A percentile compares a stretch with the other conserved stretches of the same genome.
phyloP scores from a whole-genome alignment of 75 land plant species.

The Chamaecyparis obtusa region DNA sequence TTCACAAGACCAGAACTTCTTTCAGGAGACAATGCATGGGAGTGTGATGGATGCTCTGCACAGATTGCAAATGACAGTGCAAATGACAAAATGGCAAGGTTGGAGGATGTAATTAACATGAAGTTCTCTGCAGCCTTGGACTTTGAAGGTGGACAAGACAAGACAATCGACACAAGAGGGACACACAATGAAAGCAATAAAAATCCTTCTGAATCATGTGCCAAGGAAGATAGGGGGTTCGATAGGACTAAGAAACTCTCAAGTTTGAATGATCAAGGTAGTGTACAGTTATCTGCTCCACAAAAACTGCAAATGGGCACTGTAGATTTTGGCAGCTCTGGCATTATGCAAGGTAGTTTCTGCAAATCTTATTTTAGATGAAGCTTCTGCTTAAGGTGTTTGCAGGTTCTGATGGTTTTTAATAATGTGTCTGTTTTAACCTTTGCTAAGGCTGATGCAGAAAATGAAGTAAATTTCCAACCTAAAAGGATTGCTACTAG shows the following conservation, averaged over 20 bases:
- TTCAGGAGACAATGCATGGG: conserved; percentile 84
- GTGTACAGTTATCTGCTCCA: not conserved
- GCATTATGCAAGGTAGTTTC: not conserved
- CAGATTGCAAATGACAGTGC: not conserved
- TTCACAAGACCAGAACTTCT: conserved; percentile 86
- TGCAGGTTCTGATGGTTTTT: not conserved
- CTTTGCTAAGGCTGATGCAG: not conserved
- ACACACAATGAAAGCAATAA: not conserved
- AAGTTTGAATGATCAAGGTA: not conserved
- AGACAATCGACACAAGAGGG: not conserved
- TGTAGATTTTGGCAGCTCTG: not conserved
- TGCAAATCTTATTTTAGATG: not conserved
- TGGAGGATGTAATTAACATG: not conserved
- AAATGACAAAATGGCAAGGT: not conserved
- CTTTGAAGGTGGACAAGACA: not conserved
- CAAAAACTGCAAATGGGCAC: not conserved
- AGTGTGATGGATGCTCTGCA: conserved; percentile 74
- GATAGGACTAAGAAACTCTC: not conserved
- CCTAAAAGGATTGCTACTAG: not conserved
- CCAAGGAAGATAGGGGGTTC: not conserved
- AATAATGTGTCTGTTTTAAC: not conserved
- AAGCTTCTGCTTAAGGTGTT: not conserved
- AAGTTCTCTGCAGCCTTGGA: not conserved
- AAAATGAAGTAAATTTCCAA: not conserved
- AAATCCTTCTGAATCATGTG: not conserved